Base-by-base conservation (phyloP, 2,329 filamentous ascomycete species). In the Epichloe hybrida region DNA sequence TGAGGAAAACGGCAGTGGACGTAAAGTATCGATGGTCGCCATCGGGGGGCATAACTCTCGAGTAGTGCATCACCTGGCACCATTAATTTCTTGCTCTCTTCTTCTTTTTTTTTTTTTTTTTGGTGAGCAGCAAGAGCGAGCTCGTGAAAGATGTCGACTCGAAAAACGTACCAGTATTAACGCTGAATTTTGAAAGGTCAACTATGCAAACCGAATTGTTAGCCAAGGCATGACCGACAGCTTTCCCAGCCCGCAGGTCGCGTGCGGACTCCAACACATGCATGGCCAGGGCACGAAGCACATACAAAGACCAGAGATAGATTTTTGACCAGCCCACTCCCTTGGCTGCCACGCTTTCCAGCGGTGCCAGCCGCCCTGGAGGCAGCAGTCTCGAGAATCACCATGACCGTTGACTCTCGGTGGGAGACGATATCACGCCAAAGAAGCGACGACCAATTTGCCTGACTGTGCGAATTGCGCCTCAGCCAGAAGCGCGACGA, bases 1-100 rank as follows among this genome's bases (percentile, higher is more conserved):
- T 93, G 55, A 97, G 75, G 64, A 97, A 88, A 50, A 98, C 88
- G 42, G 91, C 90, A 9, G 93, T 97, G 41, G 90, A 96, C 39
- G 91, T 84, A 59, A 93, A 88, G 68, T 96, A 97, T 64, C 90
- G 84, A 62, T 90, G 87, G 57, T 88, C 87, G 64, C 84, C 82
- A 9, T 79, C 74, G 9, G 83, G 76, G 23, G 89, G 86, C 90
- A 96, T 96, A 54, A 94, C 82, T 57, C 90, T 81, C 34, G 90
- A 95, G 68, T 97, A 95, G 71, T 96, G 91, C 76, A 95, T 86
- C 51, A 96, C 77, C 87, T 91, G 17, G 34, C 27, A 15, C 21
- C 17, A 9, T 52, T 37, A 49, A 20, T 37, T 20, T 45, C 40
- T 39, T 15, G 37, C 4, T 17, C 11, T 17, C 12, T 41, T 41